A percentile compares a stretch with the other conserved stretches of the same genome.
Conservation (phyloP, 768 basidiomycete species). For the Trametes sanguinea region DNA sequence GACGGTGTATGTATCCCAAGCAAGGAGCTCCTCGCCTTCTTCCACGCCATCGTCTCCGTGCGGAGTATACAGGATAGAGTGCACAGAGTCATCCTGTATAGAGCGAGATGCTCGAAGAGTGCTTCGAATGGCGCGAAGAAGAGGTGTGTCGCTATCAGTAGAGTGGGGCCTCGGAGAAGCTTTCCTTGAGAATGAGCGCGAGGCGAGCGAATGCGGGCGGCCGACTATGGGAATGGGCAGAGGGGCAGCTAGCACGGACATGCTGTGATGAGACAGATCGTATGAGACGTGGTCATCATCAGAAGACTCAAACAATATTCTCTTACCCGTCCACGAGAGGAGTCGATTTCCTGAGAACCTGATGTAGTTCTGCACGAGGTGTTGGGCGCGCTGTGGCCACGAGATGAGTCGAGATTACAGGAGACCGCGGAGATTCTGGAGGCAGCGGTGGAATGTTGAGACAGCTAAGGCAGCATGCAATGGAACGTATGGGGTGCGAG, state of each 20-base stretch:
- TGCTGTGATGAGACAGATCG: not conserved
- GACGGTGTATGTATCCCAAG: slow-evolving; percentile 68
- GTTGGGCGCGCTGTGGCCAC: too few species aligned
- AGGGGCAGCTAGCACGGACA: not conserved
- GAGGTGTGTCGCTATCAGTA: slow-evolving; percentile 34
- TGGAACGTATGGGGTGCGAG: too few species aligned
- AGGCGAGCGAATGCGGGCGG: slow-evolving; percentile 1
- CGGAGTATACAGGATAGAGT: slow-evolving; percentile 1
- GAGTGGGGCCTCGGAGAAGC: not conserved
- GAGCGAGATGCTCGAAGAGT: slow-evolving; percentile 52
- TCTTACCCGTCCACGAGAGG: too few species aligned
- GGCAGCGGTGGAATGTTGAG: too few species aligned
- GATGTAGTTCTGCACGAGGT: too few species aligned
- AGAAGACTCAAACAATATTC: too few species aligned
- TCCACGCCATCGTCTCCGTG: slow-evolving; percentile 1
- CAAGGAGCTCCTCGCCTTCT: slow-evolving; percentile 50
- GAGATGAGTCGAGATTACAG: too few species aligned
- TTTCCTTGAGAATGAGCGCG: slow-evolving; percentile 1
- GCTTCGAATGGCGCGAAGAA: slow-evolving; percentile 59
- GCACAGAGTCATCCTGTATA: slow-evolving; percentile 2
- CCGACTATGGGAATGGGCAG: not conserved
- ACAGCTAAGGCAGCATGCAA: too few species aligned
- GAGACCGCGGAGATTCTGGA: too few species aligned
- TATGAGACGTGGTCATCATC: not conserved
- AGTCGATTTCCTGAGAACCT: too few species aligned